Percentiles rank a stretch among this genome's conserved stretches.
Conservation (phyloP, 1,284 basidiomycete species). For the Ustilago cynodontis region DNA sequence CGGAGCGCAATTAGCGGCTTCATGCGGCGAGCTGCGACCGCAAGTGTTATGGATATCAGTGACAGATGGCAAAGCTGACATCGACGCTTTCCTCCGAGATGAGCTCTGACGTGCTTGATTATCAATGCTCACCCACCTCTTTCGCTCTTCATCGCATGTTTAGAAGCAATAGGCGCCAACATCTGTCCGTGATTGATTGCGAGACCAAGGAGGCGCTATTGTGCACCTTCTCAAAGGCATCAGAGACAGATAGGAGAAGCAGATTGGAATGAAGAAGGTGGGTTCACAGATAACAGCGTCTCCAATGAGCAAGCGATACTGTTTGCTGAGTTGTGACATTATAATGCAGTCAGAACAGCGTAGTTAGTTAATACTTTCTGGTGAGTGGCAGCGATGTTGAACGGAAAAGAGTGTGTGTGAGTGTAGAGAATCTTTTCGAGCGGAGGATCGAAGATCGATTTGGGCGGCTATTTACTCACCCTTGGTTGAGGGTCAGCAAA, state of each 20-base stretch:
- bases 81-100: neutral
- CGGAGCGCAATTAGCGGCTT: neutral
- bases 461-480: constrained; percentile 15
- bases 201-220: neutral
- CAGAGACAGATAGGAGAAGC: neutral
- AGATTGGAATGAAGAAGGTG: neutral
- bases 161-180: neutral
- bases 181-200: neutral
- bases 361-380: too few species aligned
- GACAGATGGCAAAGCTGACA: too few species aligned
- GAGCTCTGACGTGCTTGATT: neutral
- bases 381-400: too few species aligned
- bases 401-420: too few species aligned
- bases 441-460: constrained; percentile 10
- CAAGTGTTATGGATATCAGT: too few species aligned
- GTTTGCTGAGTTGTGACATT: too few species aligned
- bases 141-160: neutral
- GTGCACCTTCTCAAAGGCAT: neutral
- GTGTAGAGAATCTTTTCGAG: neutral
- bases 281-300: neutral
- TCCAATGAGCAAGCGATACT: too few species aligned
- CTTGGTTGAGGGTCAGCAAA: constrained; percentile 20
- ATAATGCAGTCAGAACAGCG: too few species aligned
- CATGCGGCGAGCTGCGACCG: neutral
- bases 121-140: neutral